phyloP scores from a whole-genome alignment of 2,329 filamentous ascomycete genomes.

The Periconia digitata region DNA sequence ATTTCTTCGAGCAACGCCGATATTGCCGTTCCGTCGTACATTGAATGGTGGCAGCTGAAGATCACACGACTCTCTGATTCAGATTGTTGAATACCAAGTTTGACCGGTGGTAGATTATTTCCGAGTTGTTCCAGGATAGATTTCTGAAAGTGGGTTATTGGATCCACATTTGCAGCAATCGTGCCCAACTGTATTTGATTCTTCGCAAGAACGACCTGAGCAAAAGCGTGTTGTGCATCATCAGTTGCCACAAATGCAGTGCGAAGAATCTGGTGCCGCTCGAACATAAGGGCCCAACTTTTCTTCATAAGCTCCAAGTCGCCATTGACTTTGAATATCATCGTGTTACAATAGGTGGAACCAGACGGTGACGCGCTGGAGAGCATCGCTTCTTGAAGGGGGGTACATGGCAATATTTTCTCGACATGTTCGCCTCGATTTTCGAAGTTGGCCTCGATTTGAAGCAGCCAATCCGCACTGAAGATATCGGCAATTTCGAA shows the following conservation, averaged over 20 bases:
- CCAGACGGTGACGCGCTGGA: slow-evolving; percentile 54
- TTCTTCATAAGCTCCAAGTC: slow-evolving; percentile 54
- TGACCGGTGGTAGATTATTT: slow-evolving; percentile 36
- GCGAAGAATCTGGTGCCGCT: slow-evolving; percentile 73
- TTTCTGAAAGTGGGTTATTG: slow-evolving; percentile 45
- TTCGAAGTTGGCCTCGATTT: slow-evolving; percentile 16
- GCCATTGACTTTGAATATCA: slow-evolving; percentile 62
- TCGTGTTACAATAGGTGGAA: slow-evolving; percentile 71
- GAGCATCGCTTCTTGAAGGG: slow-evolving; percentile 86
- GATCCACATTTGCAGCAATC: slow-evolving; percentile 13
- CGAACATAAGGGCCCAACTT: slow-evolving; percentile 65
- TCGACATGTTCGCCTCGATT: slow-evolving; percentile 44
- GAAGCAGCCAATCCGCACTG: slow-evolving; percentile 11
- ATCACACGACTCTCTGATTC: slow-evolving; percentile 38
- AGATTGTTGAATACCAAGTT: slow-evolving; percentile 29
- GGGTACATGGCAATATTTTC: slow-evolving; percentile 76
- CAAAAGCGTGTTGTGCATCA: slow-evolving; percentile 62
- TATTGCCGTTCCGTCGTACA: slow-evolving; percentile 85
- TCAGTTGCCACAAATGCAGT: slow-evolving; percentile 73
- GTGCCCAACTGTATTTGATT: slow-evolving; percentile 48
- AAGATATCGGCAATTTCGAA: slow-evolving; percentile 14
- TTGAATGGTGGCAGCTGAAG: slow-evolving; percentile 72
- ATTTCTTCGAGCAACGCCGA: slow-evolving; percentile 69
- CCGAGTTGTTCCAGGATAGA: slow-evolving; percentile 54
- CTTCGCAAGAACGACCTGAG: slow-evolving; percentile 67